Conservation (phyloP, 2,329 filamentous ascomycete genomes). For the Cyanodermella asteris region DNA sequence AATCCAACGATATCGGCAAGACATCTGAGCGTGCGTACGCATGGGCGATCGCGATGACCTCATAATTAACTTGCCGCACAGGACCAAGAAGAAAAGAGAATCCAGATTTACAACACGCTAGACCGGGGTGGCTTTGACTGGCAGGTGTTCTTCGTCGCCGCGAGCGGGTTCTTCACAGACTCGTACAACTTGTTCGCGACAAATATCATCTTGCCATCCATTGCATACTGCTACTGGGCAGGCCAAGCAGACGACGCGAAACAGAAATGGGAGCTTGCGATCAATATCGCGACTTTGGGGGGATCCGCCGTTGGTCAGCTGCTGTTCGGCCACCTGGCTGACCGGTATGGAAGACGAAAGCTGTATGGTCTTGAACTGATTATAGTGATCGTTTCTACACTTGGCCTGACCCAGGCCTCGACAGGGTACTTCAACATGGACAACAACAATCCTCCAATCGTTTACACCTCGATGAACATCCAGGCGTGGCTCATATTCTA, state of each 20-base stretch:
- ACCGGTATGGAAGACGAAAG: slow-evolving; percentile 25
- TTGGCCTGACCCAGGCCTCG: slow-evolving; percentile 25
- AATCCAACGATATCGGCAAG: too few species aligned
- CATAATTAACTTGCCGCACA: too few species aligned
- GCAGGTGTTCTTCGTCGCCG: slow-evolving; percentile 6
- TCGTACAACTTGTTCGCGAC: slow-evolving; percentile 12
- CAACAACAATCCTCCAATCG: too few species aligned
- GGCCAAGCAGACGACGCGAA: slow-evolving; percentile 15
- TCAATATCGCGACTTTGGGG: slow-evolving; percentile 24
- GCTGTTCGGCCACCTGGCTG: slow-evolving; percentile 24
- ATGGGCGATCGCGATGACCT: too few species aligned
- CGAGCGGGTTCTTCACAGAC: slow-evolving; percentile 6
- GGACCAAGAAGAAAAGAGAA: too few species aligned
- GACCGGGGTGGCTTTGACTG: slow-evolving; percentile 6
- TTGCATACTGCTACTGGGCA: slow-evolving; percentile 26
- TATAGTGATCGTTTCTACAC: slow-evolving; percentile 22
- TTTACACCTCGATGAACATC: slow-evolving; percentile 21
- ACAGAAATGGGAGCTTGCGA: slow-evolving; percentile 10
- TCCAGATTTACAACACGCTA: too few species aligned
- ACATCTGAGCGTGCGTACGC: too few species aligned
- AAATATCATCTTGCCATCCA: slow-evolving; percentile 28
- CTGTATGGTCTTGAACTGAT: slow-evolving; percentile 30
- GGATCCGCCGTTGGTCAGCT: slow-evolving; percentile 27
- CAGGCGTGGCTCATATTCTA: slow-evolving; percentile 25
- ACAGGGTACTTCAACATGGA: too few species aligned